Base-by-base conservation (phyloP, 306 rosid species). In the Phaseolus lunatus region DNA sequence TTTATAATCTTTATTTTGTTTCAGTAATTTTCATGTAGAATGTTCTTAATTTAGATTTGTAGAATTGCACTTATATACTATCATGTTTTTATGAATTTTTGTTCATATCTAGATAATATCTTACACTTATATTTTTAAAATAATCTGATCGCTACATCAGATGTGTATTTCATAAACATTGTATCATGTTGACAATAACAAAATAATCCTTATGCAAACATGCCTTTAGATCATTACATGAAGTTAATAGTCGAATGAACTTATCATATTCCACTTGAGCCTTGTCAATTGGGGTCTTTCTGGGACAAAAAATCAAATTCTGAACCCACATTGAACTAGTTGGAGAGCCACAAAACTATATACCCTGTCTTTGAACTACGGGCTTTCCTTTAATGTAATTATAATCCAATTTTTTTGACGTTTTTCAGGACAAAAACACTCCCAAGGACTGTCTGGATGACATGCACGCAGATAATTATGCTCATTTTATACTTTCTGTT, bases 371-470 rank as follows among this genome's bases (percentile, higher is more conserved):
- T 61, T 26, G 37, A 75, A 41, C 16, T 53, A 10, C 7, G 43
- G 27, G 15, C 23, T 15, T 63, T 81, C 67, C 65, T 39, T 68
- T 13, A 39, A 49, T 77, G 56, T 27, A 76, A 41, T 48, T 78
- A 49, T 45, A 16, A 45, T 39, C 59, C 57, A 11, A 11, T 26
- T 15, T 49, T 26, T 2, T 61, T 29, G 33, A 50, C 52, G 53
- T 48, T 81, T 53, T 83, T 73, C 90, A 91, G 97, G 89, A 75
- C 83, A 7, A 90, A 26, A 80, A 80, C 86, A 6, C 39, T 89
- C 59, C 97, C 97, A 22, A 84, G 92, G 72, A 92, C 96, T 5
- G 61, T 73, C 49, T 89, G 94, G 94, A 78, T 92, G 89, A 85
- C 96, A 23, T 82, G 73, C 85, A 83, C 96, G 10, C 90, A 88